Percentiles rank a stretch among this genome's conserved stretches.
Conservation (phyloP, 768 basidiomycete genomes). For the Phylloporus sp. region DNA sequence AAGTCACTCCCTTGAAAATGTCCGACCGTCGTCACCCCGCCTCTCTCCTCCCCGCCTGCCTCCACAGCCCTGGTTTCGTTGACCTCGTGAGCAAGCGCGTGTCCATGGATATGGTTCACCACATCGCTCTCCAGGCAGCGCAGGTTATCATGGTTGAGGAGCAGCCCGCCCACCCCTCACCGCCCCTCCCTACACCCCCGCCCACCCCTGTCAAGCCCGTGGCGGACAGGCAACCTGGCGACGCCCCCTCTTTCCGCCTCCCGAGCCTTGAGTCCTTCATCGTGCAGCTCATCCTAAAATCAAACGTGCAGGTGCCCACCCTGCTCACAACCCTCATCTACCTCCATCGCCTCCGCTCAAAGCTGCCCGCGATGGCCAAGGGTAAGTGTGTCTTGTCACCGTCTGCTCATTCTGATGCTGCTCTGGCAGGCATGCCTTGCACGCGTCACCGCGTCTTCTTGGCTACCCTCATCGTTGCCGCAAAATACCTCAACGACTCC, state of each 20-base stretch:
- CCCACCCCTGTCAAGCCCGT: slow-evolving; percentile 52
- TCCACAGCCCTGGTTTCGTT: slow-evolving; percentile 79
- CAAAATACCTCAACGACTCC: slow-evolving; percentile 97
- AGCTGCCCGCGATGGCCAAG: slow-evolving; percentile 79
- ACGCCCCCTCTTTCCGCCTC: slow-evolving; percentile 33
- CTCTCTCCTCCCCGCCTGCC: slow-evolving; percentile 71
- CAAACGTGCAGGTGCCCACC: slow-evolving; percentile 88
- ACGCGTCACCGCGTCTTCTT: slow-evolving; percentile 95
- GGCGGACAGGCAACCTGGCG: slow-evolving; percentile 31
- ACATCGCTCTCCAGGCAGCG: slow-evolving; percentile 76
- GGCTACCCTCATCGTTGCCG: slow-evolving; percentile 90
- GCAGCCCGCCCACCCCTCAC: slow-evolving; percentile 30
- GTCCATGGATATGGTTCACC: slow-evolving; percentile 78
- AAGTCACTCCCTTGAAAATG: slow-evolving; percentile 34
- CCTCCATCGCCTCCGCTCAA: slow-evolving; percentile 79
- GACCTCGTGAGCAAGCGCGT: slow-evolving; percentile 76
- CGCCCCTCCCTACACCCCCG: slow-evolving; percentile 61
- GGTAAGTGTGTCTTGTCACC: slow-evolving; percentile 45
- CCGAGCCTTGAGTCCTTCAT: slow-evolving; percentile 85
- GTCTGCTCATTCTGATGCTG: slow-evolving; percentile 6
- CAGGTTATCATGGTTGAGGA: slow-evolving; percentile 72
- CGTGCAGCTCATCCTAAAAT: slow-evolving; percentile 67
- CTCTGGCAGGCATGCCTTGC: slow-evolving; percentile 64
- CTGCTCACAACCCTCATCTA: slow-evolving; percentile 89
- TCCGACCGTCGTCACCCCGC: slow-evolving; percentile 59